These are phyloP conservation scores for Talaromyces sp. DNA, from an alignment of 2,329 filamentous ascomycete genomes.

Conservation along the genomic window DNA sequence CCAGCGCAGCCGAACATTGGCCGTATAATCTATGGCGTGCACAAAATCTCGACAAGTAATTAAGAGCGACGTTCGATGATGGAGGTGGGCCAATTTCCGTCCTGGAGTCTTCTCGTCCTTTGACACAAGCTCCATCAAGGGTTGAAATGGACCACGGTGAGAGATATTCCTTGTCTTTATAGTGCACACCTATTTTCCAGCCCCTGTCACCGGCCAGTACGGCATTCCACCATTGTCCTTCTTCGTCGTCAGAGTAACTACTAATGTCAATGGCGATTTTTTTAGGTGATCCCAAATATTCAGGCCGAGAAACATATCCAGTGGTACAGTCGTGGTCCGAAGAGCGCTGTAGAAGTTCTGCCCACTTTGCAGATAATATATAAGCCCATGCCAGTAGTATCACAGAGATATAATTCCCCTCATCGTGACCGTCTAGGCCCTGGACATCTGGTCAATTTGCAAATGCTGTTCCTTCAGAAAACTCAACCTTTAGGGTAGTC, in stretches of 20 bases:
- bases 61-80: background rate
- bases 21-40: background rate
- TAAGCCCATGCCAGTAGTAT: slow-evolving; percentile 22
- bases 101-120: background rate
- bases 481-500: background rate
- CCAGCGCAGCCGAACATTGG: background rate
- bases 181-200: background rate
- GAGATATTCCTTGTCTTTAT: background rate
- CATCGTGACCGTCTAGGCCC: slow-evolving; percentile 9
- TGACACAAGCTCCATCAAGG: background rate
- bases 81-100: background rate
- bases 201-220: background rate
- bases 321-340: slow-evolving; percentile 13
- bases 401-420: slow-evolving; percentile 18
- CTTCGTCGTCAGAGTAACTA: background rate
- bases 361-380: slow-evolving; percentile 20
- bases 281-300: too few species aligned
- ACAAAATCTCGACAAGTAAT: background rate
- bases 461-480: background rate
- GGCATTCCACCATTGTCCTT: background rate
- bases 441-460: background rate
- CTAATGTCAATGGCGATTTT: background rate
- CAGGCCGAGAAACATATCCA: background rate
- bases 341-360: slow-evolving; percentile 17
- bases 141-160: background rate